Percentiles rank a stretch among this genome's conserved stretches.
These are phyloP conservation scores for Lodderomyces elongisporus DNA, from an alignment of 1,139 yeast genomes.

Conservation along the genomic window DNA sequence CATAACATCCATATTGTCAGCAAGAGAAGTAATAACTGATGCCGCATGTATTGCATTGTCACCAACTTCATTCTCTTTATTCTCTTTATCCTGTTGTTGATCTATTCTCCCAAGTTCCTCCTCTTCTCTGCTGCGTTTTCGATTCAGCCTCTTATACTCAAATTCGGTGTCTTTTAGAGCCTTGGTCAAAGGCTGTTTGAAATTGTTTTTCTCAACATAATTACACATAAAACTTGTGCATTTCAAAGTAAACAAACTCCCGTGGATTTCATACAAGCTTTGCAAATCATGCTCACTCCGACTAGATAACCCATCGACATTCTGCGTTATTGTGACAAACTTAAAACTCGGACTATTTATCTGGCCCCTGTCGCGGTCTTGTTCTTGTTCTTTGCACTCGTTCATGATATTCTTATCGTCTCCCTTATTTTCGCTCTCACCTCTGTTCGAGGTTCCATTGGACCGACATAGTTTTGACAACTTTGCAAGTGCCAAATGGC, in stretches of 20 bases:
- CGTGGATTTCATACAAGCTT: constrained; percentile 65
- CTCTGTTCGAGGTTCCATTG: neutral
- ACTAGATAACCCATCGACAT: constrained; percentile 69
- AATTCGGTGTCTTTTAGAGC: constrained; percentile 42
- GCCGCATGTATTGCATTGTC: constrained; percentile 3
- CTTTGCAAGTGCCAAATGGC: constrained; percentile 65
- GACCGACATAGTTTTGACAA: constrained; percentile 26
- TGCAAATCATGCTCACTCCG: constrained; percentile 58
- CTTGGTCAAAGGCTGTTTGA: constrained; percentile 57
- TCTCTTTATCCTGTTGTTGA: neutral
- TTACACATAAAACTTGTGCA: constrained; percentile 77
- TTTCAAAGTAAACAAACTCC: constrained; percentile 63
- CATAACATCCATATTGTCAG: neutral
- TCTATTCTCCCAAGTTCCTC: neutral
- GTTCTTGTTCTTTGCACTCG: too few relatives aligned
- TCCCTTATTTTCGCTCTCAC: too few relatives aligned
- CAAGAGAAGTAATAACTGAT: neutral
- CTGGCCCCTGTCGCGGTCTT: too few relatives aligned
- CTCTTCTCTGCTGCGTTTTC: constrained; percentile 13
- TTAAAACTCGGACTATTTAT: constrained; percentile 19
- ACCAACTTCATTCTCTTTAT: neutral
- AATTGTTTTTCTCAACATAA: constrained; percentile 49
- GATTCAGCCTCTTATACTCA: constrained; percentile 18
- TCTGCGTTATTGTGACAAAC: constrained; percentile 71
- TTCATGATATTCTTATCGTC: too few relatives aligned